Conservation (phyloP, 768 basidiomycete species). For the Boletellus ananas region DNA sequence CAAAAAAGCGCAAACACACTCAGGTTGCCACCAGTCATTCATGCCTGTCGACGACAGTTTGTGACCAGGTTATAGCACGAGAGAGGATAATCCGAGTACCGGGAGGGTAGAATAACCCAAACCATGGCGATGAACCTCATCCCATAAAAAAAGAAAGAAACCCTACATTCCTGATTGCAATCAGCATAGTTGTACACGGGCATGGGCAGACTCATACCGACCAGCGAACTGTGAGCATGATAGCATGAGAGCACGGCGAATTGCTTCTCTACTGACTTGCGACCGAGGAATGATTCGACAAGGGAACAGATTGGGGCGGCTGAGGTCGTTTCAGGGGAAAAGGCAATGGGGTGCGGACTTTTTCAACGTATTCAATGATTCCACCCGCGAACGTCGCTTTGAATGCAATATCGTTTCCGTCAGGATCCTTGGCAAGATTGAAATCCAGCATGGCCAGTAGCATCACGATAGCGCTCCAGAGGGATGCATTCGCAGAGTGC, state of each 20-base stretch:
- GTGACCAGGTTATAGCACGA: too few species aligned
- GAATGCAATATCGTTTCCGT: not conserved
- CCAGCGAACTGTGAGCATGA: too few species aligned
- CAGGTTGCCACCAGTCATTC: too few species aligned
- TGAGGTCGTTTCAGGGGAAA: not conserved
- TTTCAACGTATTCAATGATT: not conserved
- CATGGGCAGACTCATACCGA: too few species aligned
- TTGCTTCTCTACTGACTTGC: not conserved
- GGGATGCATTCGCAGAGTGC: too few species aligned
- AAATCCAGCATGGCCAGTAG: slow-evolving; percentile 1
- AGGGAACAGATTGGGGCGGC: not conserved
- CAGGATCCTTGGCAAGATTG: not conserved
- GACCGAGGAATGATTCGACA: not conserved
- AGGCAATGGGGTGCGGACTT: not conserved
- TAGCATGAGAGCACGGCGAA: not conserved
- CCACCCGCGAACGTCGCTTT: not conserved
- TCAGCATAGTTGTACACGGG: too few species aligned
- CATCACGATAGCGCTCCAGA: not conserved
- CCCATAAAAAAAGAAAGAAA: not conserved
- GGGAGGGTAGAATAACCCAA: too few species aligned
- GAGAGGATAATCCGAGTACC: too few species aligned
- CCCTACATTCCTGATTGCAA: too few species aligned
- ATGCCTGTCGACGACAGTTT: too few species aligned
- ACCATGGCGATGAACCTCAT: too few species aligned
- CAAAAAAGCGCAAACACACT: too few species aligned